These are phyloP conservation scores for Alternaria burnsii DNA, from an alignment of 2,329 filamentous ascomycete genomes.

Conservation along the genomic window DNA sequence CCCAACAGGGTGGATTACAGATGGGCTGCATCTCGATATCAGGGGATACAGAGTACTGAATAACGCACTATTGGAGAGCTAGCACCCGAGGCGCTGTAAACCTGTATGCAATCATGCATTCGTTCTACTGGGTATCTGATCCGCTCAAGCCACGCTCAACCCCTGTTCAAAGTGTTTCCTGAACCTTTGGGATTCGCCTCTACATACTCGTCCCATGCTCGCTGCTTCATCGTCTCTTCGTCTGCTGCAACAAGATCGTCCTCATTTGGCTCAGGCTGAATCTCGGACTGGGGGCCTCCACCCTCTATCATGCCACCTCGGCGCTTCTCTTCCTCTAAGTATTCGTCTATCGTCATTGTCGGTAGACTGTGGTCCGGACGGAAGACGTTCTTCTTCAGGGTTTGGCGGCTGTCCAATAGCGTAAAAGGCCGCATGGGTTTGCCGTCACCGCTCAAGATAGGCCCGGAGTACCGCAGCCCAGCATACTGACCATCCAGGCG, in stretches of 20 bases:
- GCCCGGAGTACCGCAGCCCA: slow-evolving; percentile 64
- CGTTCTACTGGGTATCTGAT: slow-evolving; percentile 23
- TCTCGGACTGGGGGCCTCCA: slow-evolving; percentile 77
- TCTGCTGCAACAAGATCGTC: slow-evolving; percentile 90
- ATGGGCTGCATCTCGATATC: slow-evolving; percentile 50
- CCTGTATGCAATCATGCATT: background rate
- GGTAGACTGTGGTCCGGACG: slow-evolving; percentile 90
- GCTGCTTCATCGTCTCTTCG: slow-evolving; percentile 88
- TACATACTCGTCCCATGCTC: slow-evolving; percentile 93
- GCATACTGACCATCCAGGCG: slow-evolving; percentile 69
- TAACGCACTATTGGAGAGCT: slow-evolving; percentile 37
- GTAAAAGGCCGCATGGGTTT: slow-evolving; percentile 93
- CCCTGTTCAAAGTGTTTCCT: slow-evolving; percentile 84
- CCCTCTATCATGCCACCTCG: slow-evolving; percentile 91
- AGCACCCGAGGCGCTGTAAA: slow-evolving; percentile 29
- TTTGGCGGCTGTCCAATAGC: slow-evolving; percentile 77
- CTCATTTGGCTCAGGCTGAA: slow-evolving; percentile 79
- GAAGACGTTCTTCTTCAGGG: slow-evolving; percentile 83
- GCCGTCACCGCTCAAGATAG: slow-evolving; percentile 78
- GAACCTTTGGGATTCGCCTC: slow-evolving; percentile 88
- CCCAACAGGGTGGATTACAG: slow-evolving; percentile 48
- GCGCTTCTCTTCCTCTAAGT: slow-evolving; percentile 86
- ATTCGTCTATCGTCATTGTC: slow-evolving; percentile 98
- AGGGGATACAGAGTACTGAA: slow-evolving; percentile 44
- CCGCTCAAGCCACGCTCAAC: slow-evolving; percentile 49